These are phyloP conservation scores for Penicillium janthinellum DNA, from an alignment of 2,329 filamentous ascomycete species.

Conservation along the genomic window DNA sequence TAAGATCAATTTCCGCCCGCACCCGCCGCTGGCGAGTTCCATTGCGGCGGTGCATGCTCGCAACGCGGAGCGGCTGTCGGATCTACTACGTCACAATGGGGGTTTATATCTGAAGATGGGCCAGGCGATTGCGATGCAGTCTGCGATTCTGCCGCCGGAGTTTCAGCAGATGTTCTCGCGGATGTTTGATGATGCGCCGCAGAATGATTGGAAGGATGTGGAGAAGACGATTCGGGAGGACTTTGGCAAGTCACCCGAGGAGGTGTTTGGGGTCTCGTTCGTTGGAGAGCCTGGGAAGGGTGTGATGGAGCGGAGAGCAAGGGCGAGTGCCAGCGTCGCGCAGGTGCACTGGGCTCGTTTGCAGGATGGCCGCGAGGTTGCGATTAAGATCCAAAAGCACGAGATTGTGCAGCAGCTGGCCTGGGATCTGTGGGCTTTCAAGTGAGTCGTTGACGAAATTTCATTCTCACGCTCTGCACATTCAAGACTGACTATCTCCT, in stretches of 20 bases:
- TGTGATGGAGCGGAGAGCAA: constrained; percentile 70
- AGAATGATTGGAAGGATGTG: constrained; percentile 84
- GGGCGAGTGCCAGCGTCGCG: constrained; percentile 83
- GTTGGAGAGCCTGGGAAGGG: constrained; percentile 63
- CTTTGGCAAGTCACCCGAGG: constrained; percentile 80
- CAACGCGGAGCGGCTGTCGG: constrained; percentile 79
- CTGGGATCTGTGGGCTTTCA: constrained; percentile 96
- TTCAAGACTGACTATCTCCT: constrained; percentile 17
- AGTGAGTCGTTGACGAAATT: constrained; percentile 51
- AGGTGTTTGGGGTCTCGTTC: constrained; percentile 91
- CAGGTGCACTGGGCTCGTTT: constrained; percentile 95
- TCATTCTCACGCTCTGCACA: too few species aligned
- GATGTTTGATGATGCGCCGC: constrained; percentile 98
- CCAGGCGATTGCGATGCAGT: constrained; percentile 98
- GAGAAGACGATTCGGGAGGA: constrained; percentile 84
- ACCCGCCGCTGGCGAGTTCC: constrained; percentile 72
- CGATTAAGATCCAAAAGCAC: constrained; percentile 93
- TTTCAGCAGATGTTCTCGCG: constrained; percentile 94
- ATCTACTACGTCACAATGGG: constrained; percentile 81
- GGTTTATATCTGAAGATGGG: constrained; percentile 97
- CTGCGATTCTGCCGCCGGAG: constrained; percentile 85
- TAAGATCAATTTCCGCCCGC: constrained; percentile 88
- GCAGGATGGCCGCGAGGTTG: constrained; percentile 84
- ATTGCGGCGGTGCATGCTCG: constrained; percentile 78
- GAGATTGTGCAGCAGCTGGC: constrained; percentile 89